These are phyloP conservation scores for Przewalskia tangutica DNA, from an alignment of 257 asterid species.

Conservation along the genomic window DNA sequence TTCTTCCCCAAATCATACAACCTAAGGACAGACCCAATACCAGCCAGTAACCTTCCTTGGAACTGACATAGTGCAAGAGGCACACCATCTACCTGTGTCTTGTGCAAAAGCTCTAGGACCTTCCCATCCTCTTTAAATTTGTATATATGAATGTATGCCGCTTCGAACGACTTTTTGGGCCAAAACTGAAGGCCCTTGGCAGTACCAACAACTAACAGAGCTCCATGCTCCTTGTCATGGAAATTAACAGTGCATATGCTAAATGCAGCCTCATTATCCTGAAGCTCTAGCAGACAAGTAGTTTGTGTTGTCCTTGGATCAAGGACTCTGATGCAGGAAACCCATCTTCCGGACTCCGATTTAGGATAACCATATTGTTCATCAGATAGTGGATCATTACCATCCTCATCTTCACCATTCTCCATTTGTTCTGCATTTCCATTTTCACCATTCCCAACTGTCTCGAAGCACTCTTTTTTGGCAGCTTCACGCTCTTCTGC, in stretches of 20 bases:
- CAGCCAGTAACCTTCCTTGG: conserved; percentile 91
- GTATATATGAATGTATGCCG: conserved; percentile 86
- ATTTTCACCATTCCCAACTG: conserved; percentile 64
- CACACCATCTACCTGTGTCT: conserved; percentile 94
- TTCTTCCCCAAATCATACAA: conserved; percentile 91
- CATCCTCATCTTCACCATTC: conserved; percentile 81
- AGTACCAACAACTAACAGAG: conserved; percentile 93
- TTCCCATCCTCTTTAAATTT: conserved; percentile 95
- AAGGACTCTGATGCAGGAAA: conserved; percentile 90
- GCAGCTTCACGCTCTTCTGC: conserved; percentile 98
- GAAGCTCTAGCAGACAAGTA: conserved; percentile 92
- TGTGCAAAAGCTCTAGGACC: conserved; percentile 88
- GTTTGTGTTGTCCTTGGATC: conserved; percentile 84
- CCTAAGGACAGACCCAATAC: conserved; percentile 86
- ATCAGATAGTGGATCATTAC: conserved; percentile 72
- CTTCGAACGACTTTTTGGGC: conserved; percentile 84
- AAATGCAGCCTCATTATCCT: conserved; percentile 97
- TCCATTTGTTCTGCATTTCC: conserved; percentile 69
- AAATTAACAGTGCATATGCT: conserved; percentile 93
- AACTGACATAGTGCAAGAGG: conserved; percentile 95
- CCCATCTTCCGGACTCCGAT: conserved; percentile 91
- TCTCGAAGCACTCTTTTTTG: conserved; percentile 75
- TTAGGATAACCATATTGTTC: conserved; percentile 99
- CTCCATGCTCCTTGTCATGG: conserved; percentile 92
- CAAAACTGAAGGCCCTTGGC: conserved; percentile 90